phyloP scores from a whole-genome alignment of 2,329 filamentous ascomycete species.

The Neopestalotiopsis sp. region DNA sequence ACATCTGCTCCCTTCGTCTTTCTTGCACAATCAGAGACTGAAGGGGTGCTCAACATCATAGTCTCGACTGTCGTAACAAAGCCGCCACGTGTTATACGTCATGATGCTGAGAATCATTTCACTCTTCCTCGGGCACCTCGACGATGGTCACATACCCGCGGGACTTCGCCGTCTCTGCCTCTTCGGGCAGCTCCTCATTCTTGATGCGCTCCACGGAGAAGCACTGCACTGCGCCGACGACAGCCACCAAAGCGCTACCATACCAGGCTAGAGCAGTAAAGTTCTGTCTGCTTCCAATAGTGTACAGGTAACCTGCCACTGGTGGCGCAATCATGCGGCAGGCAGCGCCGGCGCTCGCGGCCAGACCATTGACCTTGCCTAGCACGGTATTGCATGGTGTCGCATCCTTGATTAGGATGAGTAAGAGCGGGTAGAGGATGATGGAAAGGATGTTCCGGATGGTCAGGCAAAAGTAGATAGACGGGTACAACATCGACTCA shows the following conservation, averaged over 20 bases:
- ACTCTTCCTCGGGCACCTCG: conserved; percentile 3
- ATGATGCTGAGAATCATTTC: background rate
- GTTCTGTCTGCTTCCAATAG: conserved; percentile 61
- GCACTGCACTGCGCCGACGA: conserved; percentile 64
- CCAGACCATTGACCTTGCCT: conserved; percentile 70
- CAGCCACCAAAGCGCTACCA: conserved; percentile 61
- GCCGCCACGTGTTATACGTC: background rate
- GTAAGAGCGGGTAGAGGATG: conserved; percentile 68
- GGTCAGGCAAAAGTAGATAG: conserved; percentile 63
- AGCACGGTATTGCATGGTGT: conserved; percentile 61
- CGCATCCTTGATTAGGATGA: conserved; percentile 72
- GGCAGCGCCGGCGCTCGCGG: conserved; percentile 68
- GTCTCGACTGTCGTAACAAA: too few species aligned
- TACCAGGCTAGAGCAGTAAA: conserved; percentile 70
- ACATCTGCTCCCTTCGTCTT: background rate
- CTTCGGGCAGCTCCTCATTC: conserved; percentile 21
- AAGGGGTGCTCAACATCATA: too few species aligned
- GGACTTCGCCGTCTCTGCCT: background rate
- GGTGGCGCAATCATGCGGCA: conserved; percentile 73
- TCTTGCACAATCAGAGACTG: too few species aligned
- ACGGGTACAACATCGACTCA: conserved; percentile 53
- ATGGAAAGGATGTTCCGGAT: conserved; percentile 68
- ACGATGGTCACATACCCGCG: background rate
- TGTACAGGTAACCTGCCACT: conserved; percentile 67
- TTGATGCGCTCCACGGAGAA: conserved; percentile 53